These are phyloP conservation scores for Candida glucosophila DNA, from an alignment of 1,139 yeast genomes.

Conservation along the genomic window DNA sequence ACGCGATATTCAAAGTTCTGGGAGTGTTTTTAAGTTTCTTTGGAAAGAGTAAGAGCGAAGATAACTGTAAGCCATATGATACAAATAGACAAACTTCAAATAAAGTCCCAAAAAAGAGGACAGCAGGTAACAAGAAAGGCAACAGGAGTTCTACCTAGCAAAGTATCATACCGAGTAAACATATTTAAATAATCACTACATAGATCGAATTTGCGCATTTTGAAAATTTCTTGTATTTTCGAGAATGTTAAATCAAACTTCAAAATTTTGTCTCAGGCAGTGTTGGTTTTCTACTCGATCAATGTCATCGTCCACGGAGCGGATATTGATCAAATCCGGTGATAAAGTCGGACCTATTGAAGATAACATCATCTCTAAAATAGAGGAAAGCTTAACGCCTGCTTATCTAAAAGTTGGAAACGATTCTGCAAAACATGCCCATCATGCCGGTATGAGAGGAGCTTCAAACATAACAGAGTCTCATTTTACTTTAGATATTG, in stretches of 20 bases:
- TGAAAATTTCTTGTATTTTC: no score
- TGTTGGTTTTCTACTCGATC: conserved; percentile 1
- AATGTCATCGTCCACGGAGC: conserved; percentile 4
- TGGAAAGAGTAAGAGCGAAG: conserved; percentile 8
- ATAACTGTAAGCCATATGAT: conserved; percentile 13
- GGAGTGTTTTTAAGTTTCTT: conserved; percentile 16
- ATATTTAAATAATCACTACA: no score
- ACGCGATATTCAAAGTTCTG: conserved; percentile 46
- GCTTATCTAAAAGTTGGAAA: conserved; percentile 50
- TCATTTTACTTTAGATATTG: conserved; percentile 68
- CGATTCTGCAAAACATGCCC: conserved; percentile 85
- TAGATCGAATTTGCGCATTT: no score
- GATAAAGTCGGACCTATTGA: conserved; percentile 44
- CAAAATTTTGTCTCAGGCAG: not conserved
- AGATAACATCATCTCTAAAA: conserved; percentile 35
- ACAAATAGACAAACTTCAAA: conserved; percentile 43
- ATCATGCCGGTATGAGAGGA: conserved; percentile 76
- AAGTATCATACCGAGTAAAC: no score
- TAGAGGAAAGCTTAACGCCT: conserved; percentile 42
- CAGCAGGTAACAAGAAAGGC: no score
- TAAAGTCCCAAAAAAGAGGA: conserved; percentile 37
- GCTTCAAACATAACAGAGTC: conserved; percentile 73
- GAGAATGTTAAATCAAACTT: not conserved
- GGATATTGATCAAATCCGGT: conserved; percentile 8
- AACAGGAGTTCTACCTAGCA: no score